A percentile compares a stretch with the other conserved stretches of the same genome.
phyloP scores from a whole-genome alignment of 2,329 filamentous ascomycete species.

The Xylariaceae sp. region DNA sequence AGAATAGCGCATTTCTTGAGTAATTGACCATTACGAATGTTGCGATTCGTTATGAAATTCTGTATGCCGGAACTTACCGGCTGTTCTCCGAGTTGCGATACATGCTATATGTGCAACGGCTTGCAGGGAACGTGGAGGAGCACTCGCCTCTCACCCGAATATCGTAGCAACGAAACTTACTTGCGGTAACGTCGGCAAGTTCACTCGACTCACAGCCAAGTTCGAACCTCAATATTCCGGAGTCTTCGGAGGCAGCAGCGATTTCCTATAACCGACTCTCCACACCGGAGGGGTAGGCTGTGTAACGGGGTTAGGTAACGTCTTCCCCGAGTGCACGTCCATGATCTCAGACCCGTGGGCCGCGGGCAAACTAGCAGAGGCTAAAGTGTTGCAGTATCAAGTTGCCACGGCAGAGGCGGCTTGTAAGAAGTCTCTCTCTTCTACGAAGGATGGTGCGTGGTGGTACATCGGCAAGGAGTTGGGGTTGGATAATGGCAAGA shows the following conservation, averaged over 20 bases:
- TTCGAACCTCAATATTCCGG: slow-evolving; percentile 38
- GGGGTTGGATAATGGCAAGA: slow-evolving; percentile 33
- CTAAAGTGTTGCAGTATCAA: slow-evolving; percentile 34
- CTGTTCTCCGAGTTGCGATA: no score
- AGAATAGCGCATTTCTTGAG: no score
- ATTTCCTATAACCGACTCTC: slow-evolving; percentile 40
- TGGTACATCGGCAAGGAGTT: slow-evolving; percentile 37
- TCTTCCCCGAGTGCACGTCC: slow-evolving; percentile 42
- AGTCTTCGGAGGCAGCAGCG: slow-evolving; percentile 41
- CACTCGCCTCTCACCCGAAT: slow-evolving; percentile 25
- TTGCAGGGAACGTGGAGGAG: no score
- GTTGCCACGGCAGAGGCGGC: slow-evolving; percentile 47
- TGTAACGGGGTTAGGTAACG: slow-evolving; percentile 43
- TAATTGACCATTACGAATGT: no score
- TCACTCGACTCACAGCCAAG: slow-evolving; percentile 31
- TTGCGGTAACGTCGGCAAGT: slow-evolving; percentile 28
- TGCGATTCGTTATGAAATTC: no score
- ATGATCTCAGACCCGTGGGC: slow-evolving; percentile 40
- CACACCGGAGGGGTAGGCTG: slow-evolving; percentile 39
- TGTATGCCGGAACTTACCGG: no score
- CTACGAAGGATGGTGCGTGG: slow-evolving; percentile 45
- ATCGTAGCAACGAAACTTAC: slow-evolving; percentile 28
- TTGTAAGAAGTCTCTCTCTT: slow-evolving; percentile 45
- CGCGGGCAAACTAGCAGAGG: slow-evolving; percentile 28
- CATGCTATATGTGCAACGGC: no score